Evolutionary conservation across 2,329 filamentous ascomycete genomes (phyloP).

Genomic region (Aspergillus brasiliensis): DNA sequence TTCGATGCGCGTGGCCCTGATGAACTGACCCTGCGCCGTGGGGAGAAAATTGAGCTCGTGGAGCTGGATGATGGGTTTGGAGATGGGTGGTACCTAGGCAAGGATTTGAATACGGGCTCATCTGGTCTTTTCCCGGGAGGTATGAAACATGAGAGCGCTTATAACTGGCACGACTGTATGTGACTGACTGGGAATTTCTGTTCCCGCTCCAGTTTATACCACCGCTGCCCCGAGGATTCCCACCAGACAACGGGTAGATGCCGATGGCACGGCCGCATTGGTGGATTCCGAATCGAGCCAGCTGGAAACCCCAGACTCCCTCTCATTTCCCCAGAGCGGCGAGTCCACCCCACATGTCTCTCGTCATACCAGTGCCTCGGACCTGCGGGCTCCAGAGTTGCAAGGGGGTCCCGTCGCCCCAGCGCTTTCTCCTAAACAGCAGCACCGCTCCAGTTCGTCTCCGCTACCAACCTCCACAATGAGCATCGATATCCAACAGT

Average conservation of each 20-base stretch:
- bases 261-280: constrained; percentile 7
- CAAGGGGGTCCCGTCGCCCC: constrained; percentile 21
- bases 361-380: constrained; percentile 38
- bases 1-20: constrained; percentile 90
- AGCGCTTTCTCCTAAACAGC: constrained; percentile 25
- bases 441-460: constrained; percentile 39
- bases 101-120: constrained; percentile 44
- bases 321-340: constrained; percentile 33
- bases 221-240: constrained; percentile 28
- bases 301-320: constrained; percentile 22
- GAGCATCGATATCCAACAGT: constrained; percentile 44
- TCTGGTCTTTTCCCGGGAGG: constrained; percentile 53
- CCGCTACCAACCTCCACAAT: constrained; percentile 39
- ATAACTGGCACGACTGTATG: neutral
- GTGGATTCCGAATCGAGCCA: neutral
- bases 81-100: constrained; percentile 67
- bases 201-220: constrained; percentile 27
- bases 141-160: constrained; percentile 26
- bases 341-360: constrained; percentile 46
- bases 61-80: constrained; percentile 68
- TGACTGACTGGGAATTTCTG: constrained; percentile 1
- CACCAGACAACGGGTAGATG: constrained; percentile 22
- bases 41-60: constrained; percentile 64
- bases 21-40: constrained; percentile 84
- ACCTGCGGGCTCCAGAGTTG: constrained; percentile 27